Conservation (phyloP, 768 basidiomycete species). For the Suillus subaureus region DNA sequence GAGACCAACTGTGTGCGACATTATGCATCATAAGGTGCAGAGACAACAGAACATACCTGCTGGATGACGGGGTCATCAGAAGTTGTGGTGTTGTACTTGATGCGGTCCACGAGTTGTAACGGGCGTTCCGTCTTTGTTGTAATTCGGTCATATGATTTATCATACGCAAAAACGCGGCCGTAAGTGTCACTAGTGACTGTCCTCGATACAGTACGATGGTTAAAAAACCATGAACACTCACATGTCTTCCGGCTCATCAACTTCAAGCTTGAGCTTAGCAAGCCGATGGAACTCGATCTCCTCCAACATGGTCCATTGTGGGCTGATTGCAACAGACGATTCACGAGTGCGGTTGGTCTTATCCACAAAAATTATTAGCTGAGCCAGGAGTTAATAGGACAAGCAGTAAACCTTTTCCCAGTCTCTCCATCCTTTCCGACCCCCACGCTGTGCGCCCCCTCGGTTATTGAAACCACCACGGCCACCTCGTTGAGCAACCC, state of each 20-base stretch:
- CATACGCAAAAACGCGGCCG: slow-evolving; percentile 90
- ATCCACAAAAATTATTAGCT: slow-evolving; percentile 14
- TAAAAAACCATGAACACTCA: slow-evolving; percentile 40
- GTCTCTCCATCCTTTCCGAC: slow-evolving; percentile 81
- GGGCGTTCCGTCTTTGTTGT: slow-evolving; percentile 92
- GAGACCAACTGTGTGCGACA: slow-evolving; percentile 63
- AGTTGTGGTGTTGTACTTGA: slow-evolving; percentile 97
- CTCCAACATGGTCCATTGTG: slow-evolving; percentile 93
- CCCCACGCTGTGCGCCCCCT: slow-evolving; percentile 38
- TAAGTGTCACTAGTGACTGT: slow-evolving; percentile 64
- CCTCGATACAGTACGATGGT: neutral
- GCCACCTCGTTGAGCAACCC: slow-evolving; percentile 42
- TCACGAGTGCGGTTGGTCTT: slow-evolving; percentile 86
- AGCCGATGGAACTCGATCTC: slow-evolving; percentile 96
- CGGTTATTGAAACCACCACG: slow-evolving; percentile 52
- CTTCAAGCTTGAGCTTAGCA: slow-evolving; percentile 88
- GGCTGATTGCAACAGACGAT: slow-evolving; percentile 89
- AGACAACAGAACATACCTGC: slow-evolving; percentile 53
- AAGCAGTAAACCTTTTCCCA: slow-evolving; percentile 79
- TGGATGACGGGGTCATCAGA: slow-evolving; percentile 98
- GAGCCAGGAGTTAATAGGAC: neutral
- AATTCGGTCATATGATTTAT: slow-evolving; percentile 93
- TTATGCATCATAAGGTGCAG: slow-evolving; percentile 10
- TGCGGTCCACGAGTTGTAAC: slow-evolving; percentile 89
- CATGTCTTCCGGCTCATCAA: slow-evolving; percentile 91